These are phyloP conservation scores for Leishmania lainsoni DNA, from an alignment of 208 protist species.

Conservation along the genomic window DNA sequence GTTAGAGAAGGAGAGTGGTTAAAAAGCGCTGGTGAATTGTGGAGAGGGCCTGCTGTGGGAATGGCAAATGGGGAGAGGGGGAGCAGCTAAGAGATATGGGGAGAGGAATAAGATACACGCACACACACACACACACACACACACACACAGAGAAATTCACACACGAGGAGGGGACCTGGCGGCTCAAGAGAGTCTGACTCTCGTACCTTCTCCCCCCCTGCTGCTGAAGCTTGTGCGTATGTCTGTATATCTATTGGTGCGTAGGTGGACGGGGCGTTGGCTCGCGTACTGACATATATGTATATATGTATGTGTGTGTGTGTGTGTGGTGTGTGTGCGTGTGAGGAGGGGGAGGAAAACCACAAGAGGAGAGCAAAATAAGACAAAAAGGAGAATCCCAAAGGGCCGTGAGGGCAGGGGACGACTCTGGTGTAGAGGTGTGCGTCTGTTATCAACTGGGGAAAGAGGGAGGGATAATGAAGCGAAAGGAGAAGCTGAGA, in stretches of 20 bases:
- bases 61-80: not conserved
- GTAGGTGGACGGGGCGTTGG: not conserved
- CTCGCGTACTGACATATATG: not conserved
- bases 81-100: not conserved
- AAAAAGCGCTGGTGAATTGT: not conserved
- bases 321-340: not conserved
- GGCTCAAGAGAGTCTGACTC: not conserved
- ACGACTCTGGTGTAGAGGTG: not conserved
- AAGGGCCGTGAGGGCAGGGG: not conserved
- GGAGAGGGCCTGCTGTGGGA: not conserved
- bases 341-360: not conserved
- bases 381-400: not conserved
- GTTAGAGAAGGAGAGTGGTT: constrained; percentile 3
- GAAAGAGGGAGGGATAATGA: not conserved
- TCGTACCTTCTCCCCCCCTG: not conserved
- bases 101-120: constrained; percentile 13
- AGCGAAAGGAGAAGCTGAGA: constrained; percentile 1
- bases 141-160: not conserved
- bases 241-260: not conserved
- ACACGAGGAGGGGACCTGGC: not conserved
- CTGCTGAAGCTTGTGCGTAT: not conserved
- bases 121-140: constrained; percentile 25
- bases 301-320: not conserved
- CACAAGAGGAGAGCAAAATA: not conserved
- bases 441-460: not conserved